These are phyloP conservation scores for Paradendryphiella salina DNA, from an alignment of 2,329 filamentous ascomycete species.

Conservation along the genomic window DNA sequence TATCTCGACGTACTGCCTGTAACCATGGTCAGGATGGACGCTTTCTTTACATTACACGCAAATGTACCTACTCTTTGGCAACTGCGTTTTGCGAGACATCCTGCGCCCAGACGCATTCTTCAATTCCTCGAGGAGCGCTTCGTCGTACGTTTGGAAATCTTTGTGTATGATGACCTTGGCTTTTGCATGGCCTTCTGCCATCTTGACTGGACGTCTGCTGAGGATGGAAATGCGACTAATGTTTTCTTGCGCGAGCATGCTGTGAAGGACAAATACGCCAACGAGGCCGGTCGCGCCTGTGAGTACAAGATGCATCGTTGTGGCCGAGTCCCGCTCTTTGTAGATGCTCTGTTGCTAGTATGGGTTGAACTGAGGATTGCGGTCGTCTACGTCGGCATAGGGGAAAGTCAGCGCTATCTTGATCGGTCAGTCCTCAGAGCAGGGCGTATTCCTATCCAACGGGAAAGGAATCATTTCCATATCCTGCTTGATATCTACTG, in stretches of 20 bases:
- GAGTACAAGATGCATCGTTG: conserved; percentile 49
- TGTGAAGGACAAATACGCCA: conserved; percentile 46
- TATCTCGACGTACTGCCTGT: conserved; percentile 66
- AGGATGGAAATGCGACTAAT: conserved; percentile 70
- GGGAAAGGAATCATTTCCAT: neutral
- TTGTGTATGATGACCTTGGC: conserved; percentile 68
- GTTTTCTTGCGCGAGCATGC: conserved; percentile 47
- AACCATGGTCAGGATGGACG: neutral
- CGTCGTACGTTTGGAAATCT: conserved; percentile 66
- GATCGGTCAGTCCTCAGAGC: neutral
- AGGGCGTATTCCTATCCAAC: neutral
- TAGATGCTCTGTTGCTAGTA: neutral
- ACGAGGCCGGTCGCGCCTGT: conserved; percentile 52
- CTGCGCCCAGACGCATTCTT: conserved; percentile 72
- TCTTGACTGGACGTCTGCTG: conserved; percentile 64
- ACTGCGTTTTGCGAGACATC: conserved; percentile 67
- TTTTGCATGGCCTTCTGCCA: conserved; percentile 63
- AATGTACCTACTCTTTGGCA: conserved; percentile 56
- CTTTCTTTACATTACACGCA: neutral
- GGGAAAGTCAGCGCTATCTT: neutral
- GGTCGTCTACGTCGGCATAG: neutral
- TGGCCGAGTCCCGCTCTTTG: neutral
- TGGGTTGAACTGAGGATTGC: neutral
- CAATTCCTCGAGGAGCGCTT: conserved; percentile 61
- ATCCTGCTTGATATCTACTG: neutral